These are phyloP conservation scores for Nemania abortiva DNA, from an alignment of 2,329 filamentous ascomycete species.

Conservation along the genomic window DNA sequence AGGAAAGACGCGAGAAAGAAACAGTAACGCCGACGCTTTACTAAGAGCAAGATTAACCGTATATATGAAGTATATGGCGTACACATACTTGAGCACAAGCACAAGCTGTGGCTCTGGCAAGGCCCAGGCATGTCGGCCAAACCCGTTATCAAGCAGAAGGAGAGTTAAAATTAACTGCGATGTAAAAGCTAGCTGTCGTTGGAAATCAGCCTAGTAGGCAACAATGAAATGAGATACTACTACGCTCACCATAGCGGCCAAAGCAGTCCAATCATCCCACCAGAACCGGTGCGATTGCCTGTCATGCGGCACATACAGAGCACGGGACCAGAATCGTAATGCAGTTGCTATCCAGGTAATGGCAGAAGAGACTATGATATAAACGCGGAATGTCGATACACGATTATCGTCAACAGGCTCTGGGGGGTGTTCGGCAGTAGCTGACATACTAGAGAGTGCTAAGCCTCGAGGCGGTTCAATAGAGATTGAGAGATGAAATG, in stretches of 20 bases:
- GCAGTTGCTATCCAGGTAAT: neutral
- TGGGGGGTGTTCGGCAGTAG: too few species aligned
- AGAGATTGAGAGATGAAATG: too few species aligned
- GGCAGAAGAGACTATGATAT: neutral
- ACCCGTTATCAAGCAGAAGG: neutral
- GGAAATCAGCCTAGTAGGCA: neutral
- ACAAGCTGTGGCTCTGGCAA: neutral
- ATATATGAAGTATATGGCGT: neutral
- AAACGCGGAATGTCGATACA: neutral
- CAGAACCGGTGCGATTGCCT: neutral
- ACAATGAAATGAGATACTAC: neutral
- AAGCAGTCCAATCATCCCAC: constrained; percentile 1
- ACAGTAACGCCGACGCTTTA: neutral
- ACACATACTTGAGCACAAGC: neutral
- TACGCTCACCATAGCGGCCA: neutral
- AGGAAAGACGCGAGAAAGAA: neutral
- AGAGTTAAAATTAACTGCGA: neutral
- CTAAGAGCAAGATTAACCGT: neutral
- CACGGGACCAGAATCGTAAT: neutral
- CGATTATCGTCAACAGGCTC: too few species aligned
- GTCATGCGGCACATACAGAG: neutral
- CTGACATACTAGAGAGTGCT: too few species aligned
- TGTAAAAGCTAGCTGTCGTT: neutral
- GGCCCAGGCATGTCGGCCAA: neutral
- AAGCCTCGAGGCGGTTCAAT: too few species aligned